Evolutionary conservation across 169 alveolate genomes (phyloP), one percentile per base, ranked within the genome.

Genomic region (Plasmodium vivax): DNA sequence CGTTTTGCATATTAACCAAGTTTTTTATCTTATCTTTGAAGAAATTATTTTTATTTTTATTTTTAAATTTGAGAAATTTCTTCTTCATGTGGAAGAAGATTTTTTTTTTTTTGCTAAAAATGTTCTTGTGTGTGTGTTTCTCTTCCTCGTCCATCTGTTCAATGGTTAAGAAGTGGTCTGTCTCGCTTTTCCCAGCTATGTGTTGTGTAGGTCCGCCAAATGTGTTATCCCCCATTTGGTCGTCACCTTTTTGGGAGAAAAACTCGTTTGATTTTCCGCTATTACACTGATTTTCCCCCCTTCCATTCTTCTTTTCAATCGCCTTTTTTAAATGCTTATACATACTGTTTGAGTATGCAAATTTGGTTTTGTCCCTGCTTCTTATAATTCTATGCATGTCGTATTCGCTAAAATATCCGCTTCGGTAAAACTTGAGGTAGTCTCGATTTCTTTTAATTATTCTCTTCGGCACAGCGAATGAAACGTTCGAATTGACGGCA

Each of bases 361-460:
- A 75, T 87, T 87, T 58, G 3, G 23, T 77, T 51, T 77, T 75
- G 4, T n/a, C 41, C 10, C 38, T 75, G 54, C 58, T 36, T 62
- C 73, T 45, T 19, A 47, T 19, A 45, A 72, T 79, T 87, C 74
- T 56, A 36, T 56, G 72, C 30, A 54, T 36, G 47, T 87, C 93
- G 51, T 75, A 87, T 75, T 87, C 93, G 43, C 93, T 87, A 58
- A 75, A 77, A 87, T 77, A 79, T 1, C 93, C 87, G 16, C 36
- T 84, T 16, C 58, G 41, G 71, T 75, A 32, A 77, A 32, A 36
- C 12, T 87, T 87, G 6, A 19, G 23, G n/a, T 34, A 56, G 38
- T 54, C 82, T 54, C 68, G 71, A 75, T 77, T 56, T 56, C 51
- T 51, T 75, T 32, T 87, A 56, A 30, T 45, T 77, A 87, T 75